These are phyloP conservation scores for Comarum palustre DNA, from an alignment of 306 rosid genomes.

Conservation along the genomic window DNA sequence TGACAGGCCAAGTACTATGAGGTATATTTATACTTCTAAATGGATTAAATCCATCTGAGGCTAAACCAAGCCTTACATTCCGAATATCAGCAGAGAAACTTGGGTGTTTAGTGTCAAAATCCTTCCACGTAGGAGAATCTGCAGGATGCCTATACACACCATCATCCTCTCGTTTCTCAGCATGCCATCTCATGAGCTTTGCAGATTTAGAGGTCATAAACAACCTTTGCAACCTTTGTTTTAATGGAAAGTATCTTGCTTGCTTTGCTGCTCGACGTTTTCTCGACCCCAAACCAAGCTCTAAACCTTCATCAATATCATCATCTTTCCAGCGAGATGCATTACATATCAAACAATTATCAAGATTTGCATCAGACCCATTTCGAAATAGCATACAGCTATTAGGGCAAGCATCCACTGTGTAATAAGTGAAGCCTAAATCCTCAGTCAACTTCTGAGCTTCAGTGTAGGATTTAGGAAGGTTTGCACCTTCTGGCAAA, in stretches of 20 bases:
- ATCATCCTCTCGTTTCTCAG: neutral
- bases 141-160: slow-evolving; percentile 1
- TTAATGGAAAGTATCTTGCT: neutral
- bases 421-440: neutral
- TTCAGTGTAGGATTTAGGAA: neutral
- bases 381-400: neutral
- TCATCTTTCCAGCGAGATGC: neutral
- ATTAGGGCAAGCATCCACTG: neutral
- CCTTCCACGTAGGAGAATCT: neutral
- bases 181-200: neutral
- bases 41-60: too few relatives aligned
- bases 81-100: neutral
- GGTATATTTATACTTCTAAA: too few relatives aligned
- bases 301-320: neutral
- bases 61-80: too few relatives aligned
- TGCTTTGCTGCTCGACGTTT: neutral
- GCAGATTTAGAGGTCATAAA: neutral
- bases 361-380: neutral
- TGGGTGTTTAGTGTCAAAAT: neutral
- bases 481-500: neutral
- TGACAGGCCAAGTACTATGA: too few relatives aligned
- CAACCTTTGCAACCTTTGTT: neutral
- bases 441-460: neutral
- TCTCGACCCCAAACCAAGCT: too few relatives aligned
- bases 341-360: neutral